Conservation (phyloP, 768 basidiomycete genomes). For the Boletus insuetus region DNA sequence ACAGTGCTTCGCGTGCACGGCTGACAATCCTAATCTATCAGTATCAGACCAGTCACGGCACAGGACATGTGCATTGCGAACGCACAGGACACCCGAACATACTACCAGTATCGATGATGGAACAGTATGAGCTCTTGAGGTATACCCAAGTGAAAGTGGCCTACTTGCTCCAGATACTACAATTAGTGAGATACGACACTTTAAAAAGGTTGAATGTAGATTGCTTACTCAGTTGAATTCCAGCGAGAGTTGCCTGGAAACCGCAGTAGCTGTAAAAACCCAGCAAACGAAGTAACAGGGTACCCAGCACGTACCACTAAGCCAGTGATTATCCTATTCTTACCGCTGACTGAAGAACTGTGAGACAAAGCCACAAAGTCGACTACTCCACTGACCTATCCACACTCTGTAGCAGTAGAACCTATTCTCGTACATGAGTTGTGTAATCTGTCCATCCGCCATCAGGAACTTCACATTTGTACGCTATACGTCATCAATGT, state of each 20-base stretch:
- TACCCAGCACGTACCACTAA: background rate
- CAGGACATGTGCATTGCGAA: background rate
- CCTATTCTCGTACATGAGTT: background rate
- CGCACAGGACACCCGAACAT: background rate
- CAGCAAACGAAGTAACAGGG: background rate
- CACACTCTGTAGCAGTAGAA: conserved; percentile 3
- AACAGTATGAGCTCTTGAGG: background rate
- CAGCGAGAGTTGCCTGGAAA: background rate
- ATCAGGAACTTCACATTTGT: background rate
- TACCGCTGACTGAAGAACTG: background rate
- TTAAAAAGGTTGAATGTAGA: no score
- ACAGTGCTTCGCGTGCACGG: background rate
- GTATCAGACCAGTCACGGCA: background rate
- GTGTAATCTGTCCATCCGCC: background rate
- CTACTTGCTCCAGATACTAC: background rate
- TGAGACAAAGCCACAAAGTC: background rate
- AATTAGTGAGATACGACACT: background rate
- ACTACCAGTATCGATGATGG: background rate
- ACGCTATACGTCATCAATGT: background rate
- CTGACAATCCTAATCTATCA: background rate
- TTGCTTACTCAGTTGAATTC: background rate
- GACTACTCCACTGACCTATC: background rate
- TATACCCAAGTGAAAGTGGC: background rate
- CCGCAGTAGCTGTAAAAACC: background rate
- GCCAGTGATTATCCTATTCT: background rate